These are phyloP conservation scores for Hypoxylon rickii DNA, from an alignment of 495 filamentous ascomycete genomes.

Conservation along the genomic window DNA sequence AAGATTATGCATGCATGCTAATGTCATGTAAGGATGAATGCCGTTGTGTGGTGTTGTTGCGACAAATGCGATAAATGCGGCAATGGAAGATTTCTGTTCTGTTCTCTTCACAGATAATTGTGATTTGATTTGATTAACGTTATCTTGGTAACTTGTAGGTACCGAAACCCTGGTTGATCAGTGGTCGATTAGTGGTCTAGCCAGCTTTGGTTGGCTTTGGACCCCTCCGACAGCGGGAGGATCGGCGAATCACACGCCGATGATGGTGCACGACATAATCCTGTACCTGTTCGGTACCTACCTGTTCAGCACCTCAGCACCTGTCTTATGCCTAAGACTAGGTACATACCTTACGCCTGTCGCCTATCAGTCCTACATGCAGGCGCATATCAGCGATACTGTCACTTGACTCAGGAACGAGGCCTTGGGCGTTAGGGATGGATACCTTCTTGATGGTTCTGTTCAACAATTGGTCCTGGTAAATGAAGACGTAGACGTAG, in stretches of 20 bases:
- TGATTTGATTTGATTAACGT: no score
- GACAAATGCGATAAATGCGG: not conserved
- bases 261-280: constrained; percentile 22
- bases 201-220: constrained; percentile 9
- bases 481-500: constrained; percentile 2
- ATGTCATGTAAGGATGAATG: no score
- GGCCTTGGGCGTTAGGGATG: not conserved
- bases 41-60: not conserved
- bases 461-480: not conserved
- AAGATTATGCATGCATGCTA: no score
- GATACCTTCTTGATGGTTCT: not conserved
- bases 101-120: no score
- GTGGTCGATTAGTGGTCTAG: constrained; percentile 24
- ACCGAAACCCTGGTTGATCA: constrained; percentile 11
- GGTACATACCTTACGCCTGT: no score
- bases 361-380: no score
- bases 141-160: constrained; percentile 15
- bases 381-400: no score
- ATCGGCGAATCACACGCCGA: constrained; percentile 31
- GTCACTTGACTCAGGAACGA: not conserved
- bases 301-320: no score
- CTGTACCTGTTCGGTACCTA: constrained; percentile 6
- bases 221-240: constrained; percentile 26
- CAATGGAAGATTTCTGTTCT: not conserved
- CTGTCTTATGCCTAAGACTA: no score